Percentiles rank a stretch among this genome's conserved stretches.
Conservation (phyloP, 2,329 filamentous ascomycete genomes). For the Lasiodiplodia hormozganensis region DNA sequence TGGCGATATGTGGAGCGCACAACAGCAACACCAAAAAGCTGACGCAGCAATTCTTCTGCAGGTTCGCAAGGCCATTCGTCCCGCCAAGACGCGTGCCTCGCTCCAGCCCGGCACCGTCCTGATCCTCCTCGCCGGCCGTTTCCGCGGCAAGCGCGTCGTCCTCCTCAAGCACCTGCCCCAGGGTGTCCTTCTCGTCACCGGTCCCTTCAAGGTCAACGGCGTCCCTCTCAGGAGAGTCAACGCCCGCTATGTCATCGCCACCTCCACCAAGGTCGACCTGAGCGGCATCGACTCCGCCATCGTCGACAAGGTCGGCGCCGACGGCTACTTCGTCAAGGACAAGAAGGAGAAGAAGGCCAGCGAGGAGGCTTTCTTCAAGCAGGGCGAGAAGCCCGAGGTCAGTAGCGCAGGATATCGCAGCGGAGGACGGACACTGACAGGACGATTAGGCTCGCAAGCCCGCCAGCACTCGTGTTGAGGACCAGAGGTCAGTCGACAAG, state of each 20-base stretch:
- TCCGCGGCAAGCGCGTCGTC: slow-evolving; percentile 99
- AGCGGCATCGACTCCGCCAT: slow-evolving; percentile 75
- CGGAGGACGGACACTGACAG: slow-evolving; percentile 34
- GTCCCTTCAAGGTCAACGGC: slow-evolving; percentile 99
- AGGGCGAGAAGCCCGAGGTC: slow-evolving; percentile 97
- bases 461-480: slow-evolving; percentile 86
- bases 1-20: slow-evolving; percentile 34
- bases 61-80: slow-evolving; percentile 92
- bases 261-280: slow-evolving; percentile 84
- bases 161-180: slow-evolving; percentile 97
- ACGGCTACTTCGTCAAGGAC: slow-evolving; percentile 96
- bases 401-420: slow-evolving; percentile 42
- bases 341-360: slow-evolving; percentile 94
- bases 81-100: slow-evolving; percentile 84
- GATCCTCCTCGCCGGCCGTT: slow-evolving; percentile 98
- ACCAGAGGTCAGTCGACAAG: slow-evolving; percentile 99
- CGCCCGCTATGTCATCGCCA: slow-evolving; percentile 92
- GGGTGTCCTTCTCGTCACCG: slow-evolving; percentile 98
- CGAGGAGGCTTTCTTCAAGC: slow-evolving; percentile 99
- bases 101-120: slow-evolving; percentile 95
- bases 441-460: slow-evolving; percentile 87
- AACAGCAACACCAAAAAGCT: slow-evolving; percentile 25
- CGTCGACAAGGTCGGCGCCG: slow-evolving; percentile 78
- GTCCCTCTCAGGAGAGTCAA: slow-evolving; percentile 95
- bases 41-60: slow-evolving; percentile 50